These are phyloP conservation scores for Malassezia slooffiae DNA, from an alignment of 1,284 basidiomycete species.

Conservation along the genomic window DNA sequence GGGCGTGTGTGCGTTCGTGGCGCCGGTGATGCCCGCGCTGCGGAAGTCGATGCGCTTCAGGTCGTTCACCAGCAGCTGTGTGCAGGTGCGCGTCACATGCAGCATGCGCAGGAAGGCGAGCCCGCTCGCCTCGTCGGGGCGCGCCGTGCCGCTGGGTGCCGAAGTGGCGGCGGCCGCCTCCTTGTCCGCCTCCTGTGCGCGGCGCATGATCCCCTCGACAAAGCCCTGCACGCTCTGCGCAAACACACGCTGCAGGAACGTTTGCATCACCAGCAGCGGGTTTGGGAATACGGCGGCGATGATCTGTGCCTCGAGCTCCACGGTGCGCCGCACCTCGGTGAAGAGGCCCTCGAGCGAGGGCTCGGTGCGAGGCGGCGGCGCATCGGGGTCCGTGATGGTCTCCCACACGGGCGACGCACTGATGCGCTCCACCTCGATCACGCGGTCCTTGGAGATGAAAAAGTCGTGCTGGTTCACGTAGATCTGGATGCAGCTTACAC, in stretches of 20 bases:
- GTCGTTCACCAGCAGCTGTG: slow-evolving; percentile 72
- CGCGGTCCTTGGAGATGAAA: slow-evolving; percentile 53
- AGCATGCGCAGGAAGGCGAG: slow-evolving; percentile 83
- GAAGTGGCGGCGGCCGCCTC: neutral
- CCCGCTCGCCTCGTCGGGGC: slow-evolving; percentile 8
- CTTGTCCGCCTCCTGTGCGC: slow-evolving; percentile 13
- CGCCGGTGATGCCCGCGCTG: slow-evolving; percentile 28
- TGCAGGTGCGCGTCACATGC: slow-evolving; percentile 72
- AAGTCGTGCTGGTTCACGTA: slow-evolving; percentile 97
- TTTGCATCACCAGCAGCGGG: slow-evolving; percentile 94
- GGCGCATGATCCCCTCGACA: slow-evolving; percentile 43
- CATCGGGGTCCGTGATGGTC: slow-evolving; percentile 55
- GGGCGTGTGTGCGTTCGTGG: neutral
- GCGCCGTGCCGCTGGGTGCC: slow-evolving; percentile 2
- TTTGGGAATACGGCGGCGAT: slow-evolving; percentile 97
- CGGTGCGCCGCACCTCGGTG: slow-evolving; percentile 75
- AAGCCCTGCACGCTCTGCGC: slow-evolving; percentile 62
- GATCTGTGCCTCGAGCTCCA: slow-evolving; percentile 91
- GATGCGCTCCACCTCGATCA: slow-evolving; percentile 55
- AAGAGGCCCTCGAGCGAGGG: slow-evolving; percentile 69
- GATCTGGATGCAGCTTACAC: slow-evolving; percentile 88
- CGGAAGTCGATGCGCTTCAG: slow-evolving; percentile 79
- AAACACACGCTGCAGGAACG: slow-evolving; percentile 93
- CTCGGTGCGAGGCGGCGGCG: slow-evolving; percentile 66
- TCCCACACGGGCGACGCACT: slow-evolving; percentile 67